These are phyloP conservation scores for Mycotypha africana DNA, from an alignment of 371 early-diverging fungal species.

Conservation along the genomic window DNA sequence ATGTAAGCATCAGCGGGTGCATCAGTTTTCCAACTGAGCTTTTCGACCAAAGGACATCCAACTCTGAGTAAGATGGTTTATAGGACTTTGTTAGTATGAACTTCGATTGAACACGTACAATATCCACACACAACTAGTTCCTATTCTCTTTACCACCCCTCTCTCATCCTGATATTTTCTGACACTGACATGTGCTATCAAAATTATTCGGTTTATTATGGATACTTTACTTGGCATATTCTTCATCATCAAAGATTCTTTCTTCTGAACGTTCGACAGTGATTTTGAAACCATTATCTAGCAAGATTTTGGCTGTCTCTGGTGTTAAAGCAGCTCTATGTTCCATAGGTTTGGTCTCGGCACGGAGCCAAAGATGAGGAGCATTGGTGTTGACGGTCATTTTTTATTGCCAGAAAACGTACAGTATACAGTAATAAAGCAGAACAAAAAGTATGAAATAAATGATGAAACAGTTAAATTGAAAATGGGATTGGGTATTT, in stretches of 20 bases:
- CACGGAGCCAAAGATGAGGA: conserved; percentile 92
- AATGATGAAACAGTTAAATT: no score
- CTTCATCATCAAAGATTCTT: conserved; percentile 86
- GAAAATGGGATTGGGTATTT: no score
- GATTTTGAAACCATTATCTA: conserved; percentile 81
- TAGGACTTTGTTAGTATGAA: no score
- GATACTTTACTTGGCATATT: conserved; percentile 75
- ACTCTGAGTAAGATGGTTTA: conserved; percentile 32
- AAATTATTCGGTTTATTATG: no score
- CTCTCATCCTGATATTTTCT: no score
- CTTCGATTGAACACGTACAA: no score
- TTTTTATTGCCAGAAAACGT: neutral
- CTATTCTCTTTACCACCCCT: no score
- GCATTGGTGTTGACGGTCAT: neutral
- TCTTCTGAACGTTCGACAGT: conserved; percentile 81
- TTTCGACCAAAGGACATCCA: conserved; percentile 77
- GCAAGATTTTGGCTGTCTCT: conserved; percentile 65
- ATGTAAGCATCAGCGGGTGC: conserved; percentile 89
- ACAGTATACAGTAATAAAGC: neutral
- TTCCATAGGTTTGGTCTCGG: conserved; percentile 96
- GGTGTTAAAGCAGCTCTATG: conserved; percentile 94
- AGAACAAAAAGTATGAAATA: neutral
- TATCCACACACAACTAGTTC: no score
- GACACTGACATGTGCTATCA: no score
- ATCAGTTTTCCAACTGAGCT: conserved; percentile 77